Base-by-base conservation (phyloP, 2,329 filamentous ascomycete species). In the Lasiodiplodia hormozganensis region DNA sequence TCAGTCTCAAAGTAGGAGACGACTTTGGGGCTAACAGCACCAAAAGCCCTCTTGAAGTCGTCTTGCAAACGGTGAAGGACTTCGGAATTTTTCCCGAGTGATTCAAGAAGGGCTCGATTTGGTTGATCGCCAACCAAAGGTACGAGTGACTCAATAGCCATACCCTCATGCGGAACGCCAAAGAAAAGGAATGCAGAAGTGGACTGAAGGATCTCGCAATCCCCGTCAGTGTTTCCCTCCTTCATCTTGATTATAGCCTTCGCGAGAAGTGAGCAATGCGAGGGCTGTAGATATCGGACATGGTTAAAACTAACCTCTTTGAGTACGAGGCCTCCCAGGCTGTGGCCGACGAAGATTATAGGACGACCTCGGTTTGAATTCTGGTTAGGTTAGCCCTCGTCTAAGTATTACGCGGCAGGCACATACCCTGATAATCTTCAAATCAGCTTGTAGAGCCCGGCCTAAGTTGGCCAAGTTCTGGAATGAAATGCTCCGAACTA, bases 1-100 rank as follows among this genome's bases (percentile, higher is more conserved):
- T 54, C 36, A 1, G 62, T 66, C 36, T 66, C 62, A 21, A 47
- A 66, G 36, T 54, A 66, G 2, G 62, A 66, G 4, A 54, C 25
- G 10, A 66, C 12, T 11, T 43, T 18, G 5, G 54, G 54, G 1
- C 2, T 0, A 16, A 14, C n/a, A 14, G 34, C 10, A 7, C 54
- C 34, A 18, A 58, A 40, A 2, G 18, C 34, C 10, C 23, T 43
- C 3, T 34, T 11, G 49, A 52, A 66, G 10, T 66, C 25, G 14
- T 23, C n/a, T 12, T 31, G 28, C 18, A 56, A 25, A 23, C 16
- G 34, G 2, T 7, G 34, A 10, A 66, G 52, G 8, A 40, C 18
- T 18, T 31, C 21, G 2, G 62, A 66, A 16, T 56, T 53, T 4
- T 43, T 54, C 4, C 43, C 43, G 5, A 66, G 36, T 11, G 52